Percentiles rank a stretch among this genome's conserved stretches.
Conservation (phyloP, 345 rosid species). For the Microthlaspi erraticum region DNA sequence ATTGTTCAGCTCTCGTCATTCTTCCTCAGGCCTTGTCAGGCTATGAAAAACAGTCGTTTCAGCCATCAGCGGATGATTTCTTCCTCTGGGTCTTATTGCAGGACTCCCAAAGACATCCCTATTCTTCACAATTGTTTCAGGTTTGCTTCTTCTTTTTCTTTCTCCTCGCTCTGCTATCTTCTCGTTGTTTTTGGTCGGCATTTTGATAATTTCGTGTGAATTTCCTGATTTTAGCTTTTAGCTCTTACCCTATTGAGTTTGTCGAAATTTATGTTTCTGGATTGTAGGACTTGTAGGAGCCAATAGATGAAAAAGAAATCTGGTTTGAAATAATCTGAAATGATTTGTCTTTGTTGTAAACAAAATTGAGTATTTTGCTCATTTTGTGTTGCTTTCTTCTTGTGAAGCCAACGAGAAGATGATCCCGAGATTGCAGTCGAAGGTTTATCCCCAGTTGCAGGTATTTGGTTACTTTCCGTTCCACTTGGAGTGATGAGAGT, state of each 20-base stretch:
- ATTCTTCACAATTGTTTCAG: constrained; percentile 60
- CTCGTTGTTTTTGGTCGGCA: background rate
- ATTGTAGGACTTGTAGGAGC: constrained; percentile 1
- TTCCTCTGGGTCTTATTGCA: constrained; percentile 49
- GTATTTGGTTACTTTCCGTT: constrained; percentile 42
- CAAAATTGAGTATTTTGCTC: constrained; percentile 35
- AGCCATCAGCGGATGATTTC: constrained; percentile 46
- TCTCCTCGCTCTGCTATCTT: background rate
- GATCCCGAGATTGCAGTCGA: constrained; percentile 55
- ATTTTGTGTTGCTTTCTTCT: constrained; percentile 43
- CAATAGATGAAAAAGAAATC: background rate
- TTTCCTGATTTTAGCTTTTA: background rate
- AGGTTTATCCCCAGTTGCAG: constrained; percentile 67
- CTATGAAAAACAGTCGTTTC: constrained; percentile 29
- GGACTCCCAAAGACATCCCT: constrained; percentile 56
- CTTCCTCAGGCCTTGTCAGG: constrained; percentile 49
- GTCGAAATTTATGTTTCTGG: constrained; percentile 14
- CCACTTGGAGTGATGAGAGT: background rate
- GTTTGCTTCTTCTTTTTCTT: constrained; percentile 38
- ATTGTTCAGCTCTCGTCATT: constrained; percentile 60
- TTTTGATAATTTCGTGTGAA: background rate
- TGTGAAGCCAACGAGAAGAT: constrained; percentile 71
- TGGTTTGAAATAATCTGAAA: background rate
- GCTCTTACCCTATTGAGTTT: background rate
- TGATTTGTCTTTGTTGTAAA: background rate